Base-by-base conservation (phyloP, 1,284 basidiomycete genomes). In the Clitocybe nebularis region DNA sequence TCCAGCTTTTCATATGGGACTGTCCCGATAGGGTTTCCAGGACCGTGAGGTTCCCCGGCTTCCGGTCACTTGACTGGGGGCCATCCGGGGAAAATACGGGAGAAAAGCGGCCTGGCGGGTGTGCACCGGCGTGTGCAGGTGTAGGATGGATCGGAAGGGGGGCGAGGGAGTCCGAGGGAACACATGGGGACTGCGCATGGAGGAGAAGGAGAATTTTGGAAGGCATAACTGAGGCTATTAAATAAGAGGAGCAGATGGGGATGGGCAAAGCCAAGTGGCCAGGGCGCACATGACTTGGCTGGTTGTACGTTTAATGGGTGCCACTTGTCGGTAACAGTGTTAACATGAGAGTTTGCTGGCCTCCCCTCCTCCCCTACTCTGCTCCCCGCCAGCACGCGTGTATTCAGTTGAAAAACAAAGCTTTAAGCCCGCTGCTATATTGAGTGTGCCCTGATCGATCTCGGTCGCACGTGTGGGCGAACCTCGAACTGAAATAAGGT, bases 21-120 rank as follows among this genome's bases (percentile, higher is more conserved):
- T 6, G 16, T 16, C 39, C 32, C 21, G 28, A 41, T 45, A 24
- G 39, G 38, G 43, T n/a, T 28, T 5, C 14, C 16, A 36, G 20
- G 9, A 9, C 35, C 11, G n/a, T n/a, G n/a, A n/a, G n/a, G n/a
- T n/a, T 22, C 14, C n/a, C 19, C n/a, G 19, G n/a, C 17, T 30
- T 26, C 7, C 19, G 41, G 39, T 45, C 43, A 46, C 20, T 43
- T 51, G 49, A 51, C 38, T 23, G 17, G 16, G 14, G 22, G 24
- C 33, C 41, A 39, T 41, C 25, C 41, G 49, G 44, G 38, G 36
- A 45, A 51, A 44, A 22, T 32, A 19, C 34, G 35, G 44, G 33
- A 17, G 28, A 32, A 29, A 34, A 36, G 43, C 30, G 32, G 36
- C 23, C 30, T 32, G 13, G 22, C 38, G 24, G 14, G 26, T 19